Percentiles rank a stretch among this genome's conserved stretches.
Evolutionary conservation across 73 alveolate species (phyloP).

Genomic region (Symbiodinium natans): DNA sequence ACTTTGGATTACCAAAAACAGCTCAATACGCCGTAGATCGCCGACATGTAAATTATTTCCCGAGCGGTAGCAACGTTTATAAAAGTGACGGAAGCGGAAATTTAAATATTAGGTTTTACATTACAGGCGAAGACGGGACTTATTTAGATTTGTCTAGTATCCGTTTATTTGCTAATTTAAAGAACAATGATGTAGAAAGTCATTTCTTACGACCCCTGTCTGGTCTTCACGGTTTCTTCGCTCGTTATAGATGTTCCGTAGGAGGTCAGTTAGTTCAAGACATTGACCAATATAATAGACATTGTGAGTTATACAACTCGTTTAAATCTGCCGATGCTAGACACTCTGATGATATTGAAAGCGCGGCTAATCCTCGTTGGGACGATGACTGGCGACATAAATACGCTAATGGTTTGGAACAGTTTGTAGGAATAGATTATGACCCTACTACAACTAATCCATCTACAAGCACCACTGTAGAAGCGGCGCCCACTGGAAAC

Average conservation of each 20-base stretch:
- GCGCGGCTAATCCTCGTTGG: conserved; percentile 38
- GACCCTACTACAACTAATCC: neutral
- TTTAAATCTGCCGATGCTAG: conserved; percentile 2
- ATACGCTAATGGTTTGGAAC: conserved; percentile 31
- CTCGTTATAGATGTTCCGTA: neutral
- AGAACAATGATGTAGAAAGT: neutral
- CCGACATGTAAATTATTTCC: conserved; percentile 23
- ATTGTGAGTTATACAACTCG: neutral
- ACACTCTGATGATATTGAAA: conserved; percentile 35
- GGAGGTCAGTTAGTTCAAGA: conserved; percentile 36
- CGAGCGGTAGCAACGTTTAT: neutral
- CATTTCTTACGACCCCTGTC: neutral
- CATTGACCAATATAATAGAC: neutral
- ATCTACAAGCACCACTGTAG: neutral
- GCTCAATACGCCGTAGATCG: neutral
- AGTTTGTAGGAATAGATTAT: neutral
- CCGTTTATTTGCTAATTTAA: neutral
- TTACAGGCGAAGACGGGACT: neutral
- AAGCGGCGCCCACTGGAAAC: neutral
- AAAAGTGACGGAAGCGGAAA: neutral
- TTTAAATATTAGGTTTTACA: neutral
- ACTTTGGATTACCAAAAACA: too few relatives aligned
- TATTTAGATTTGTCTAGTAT: neutral
- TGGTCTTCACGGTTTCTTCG: neutral
- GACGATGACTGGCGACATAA: conserved; percentile 31